phyloP scores from a whole-genome alignment of 2,329 filamentous ascomycete species.

The Thielaviopsis populi region DNA sequence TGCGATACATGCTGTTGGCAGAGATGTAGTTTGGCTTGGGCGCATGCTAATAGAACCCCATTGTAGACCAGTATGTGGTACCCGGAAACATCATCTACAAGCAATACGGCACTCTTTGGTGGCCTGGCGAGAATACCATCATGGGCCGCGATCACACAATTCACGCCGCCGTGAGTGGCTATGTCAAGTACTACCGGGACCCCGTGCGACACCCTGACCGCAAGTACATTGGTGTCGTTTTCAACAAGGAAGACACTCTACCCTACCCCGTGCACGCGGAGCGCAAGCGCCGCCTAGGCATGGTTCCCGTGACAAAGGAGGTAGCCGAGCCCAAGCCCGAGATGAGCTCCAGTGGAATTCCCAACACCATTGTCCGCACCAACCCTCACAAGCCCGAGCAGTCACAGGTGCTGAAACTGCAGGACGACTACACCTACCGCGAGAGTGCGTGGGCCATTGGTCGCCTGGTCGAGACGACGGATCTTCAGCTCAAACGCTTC shows the following conservation, averaged over 20 bases:
- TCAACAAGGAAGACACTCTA: slow-evolving; percentile 65
- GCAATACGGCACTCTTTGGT: slow-evolving; percentile 89
- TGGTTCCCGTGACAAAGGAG: slow-evolving; percentile 37
- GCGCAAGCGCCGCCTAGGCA: slow-evolving; percentile 59
- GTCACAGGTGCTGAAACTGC: slow-evolving; percentile 34
- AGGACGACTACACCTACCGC: slow-evolving; percentile 41
- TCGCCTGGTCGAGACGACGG: slow-evolving; percentile 37
- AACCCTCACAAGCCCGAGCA: slow-evolving; percentile 28
- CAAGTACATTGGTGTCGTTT: slow-evolving; percentile 88
- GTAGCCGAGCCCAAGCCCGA: slow-evolving; percentile 25
- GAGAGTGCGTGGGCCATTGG: slow-evolving; percentile 47
- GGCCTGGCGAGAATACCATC: slow-evolving; percentile 83
- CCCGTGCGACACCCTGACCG: slow-evolving; percentile 66
- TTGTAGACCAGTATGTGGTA: slow-evolving; percentile 72
- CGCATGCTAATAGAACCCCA: not conserved
- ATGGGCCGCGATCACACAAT: slow-evolving; percentile 97
- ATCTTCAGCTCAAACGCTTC: slow-evolving; percentile 34
- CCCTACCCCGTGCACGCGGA: slow-evolving; percentile 62
- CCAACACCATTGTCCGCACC: slow-evolving; percentile 32
- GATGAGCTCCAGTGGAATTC: slow-evolving; percentile 33
- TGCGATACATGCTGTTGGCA: not conserved
- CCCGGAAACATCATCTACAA: slow-evolving; percentile 97
- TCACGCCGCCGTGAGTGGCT: slow-evolving; percentile 69
- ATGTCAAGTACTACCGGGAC: slow-evolving; percentile 94
- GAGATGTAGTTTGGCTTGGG: not conserved